Conservation (phyloP, 306 rosid genomes). For the Bauhinia variegata region DNA sequence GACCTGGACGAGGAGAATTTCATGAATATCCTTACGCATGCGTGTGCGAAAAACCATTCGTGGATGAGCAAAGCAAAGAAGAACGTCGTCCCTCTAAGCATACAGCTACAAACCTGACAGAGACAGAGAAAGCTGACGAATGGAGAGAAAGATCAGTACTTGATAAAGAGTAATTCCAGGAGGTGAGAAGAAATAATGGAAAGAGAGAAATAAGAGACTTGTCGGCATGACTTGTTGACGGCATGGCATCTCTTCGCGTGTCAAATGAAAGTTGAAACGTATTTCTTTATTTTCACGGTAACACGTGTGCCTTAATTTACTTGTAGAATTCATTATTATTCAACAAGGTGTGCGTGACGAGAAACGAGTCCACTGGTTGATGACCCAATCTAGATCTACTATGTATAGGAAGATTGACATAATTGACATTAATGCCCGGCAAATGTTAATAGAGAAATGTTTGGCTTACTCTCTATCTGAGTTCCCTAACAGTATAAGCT, state of each 20-base stretch:
- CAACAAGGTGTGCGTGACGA: slow-evolving; percentile 11
- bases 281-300: slow-evolving; percentile 28
- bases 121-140: slow-evolving; percentile 24
- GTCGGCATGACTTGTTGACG: not conserved
- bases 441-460: slow-evolving; percentile 66
- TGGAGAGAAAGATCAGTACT: slow-evolving; percentile 11
- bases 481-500: not conserved
- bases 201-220: not conserved
- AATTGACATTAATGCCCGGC: slow-evolving; percentile 41
- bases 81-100: slow-evolving; percentile 38
- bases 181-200: slow-evolving; percentile 4
- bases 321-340: slow-evolving; percentile 25
- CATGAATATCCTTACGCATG: slow-evolving; percentile 83
- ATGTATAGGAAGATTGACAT: slow-evolving; percentile 58
- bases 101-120: slow-evolving; percentile 34
- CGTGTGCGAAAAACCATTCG: slow-evolving; percentile 70
- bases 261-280: slow-evolving; percentile 1
- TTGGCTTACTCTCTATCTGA: slow-evolving; percentile 32
- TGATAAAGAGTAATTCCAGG: not conserved
- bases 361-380: slow-evolving; percentile 17
- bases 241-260: too few species aligned
- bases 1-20: slow-evolving; percentile 86
- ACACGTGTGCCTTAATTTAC: slow-evolving; percentile 10
- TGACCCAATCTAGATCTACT: too few species aligned
- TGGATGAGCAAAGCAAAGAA: slow-evolving; percentile 37